These are phyloP conservation scores for Leccinum obscurum DNA, from an alignment of 768 basidiomycete genomes.

Conservation along the genomic window DNA sequence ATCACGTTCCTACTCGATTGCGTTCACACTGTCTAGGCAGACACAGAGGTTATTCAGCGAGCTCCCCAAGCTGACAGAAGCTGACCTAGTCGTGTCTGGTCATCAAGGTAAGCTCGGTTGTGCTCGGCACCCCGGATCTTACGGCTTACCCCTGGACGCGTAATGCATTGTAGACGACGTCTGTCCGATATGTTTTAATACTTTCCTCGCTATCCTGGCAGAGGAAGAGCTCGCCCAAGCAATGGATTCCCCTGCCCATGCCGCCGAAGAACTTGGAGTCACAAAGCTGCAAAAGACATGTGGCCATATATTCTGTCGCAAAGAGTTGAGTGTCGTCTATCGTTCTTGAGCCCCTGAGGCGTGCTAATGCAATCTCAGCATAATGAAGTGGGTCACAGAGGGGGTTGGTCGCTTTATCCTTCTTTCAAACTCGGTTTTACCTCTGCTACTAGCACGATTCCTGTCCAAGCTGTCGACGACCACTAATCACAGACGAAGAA, in stretches of 20 bases:
- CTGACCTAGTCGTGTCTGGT: constrained; percentile 46
- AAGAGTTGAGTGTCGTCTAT: constrained; percentile 57
- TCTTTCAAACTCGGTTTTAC: constrained; percentile 9
- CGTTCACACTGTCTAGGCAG: constrained; percentile 29
- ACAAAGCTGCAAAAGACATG: constrained; percentile 57
- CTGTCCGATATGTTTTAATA: constrained; percentile 76
- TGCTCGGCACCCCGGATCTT: neutral
- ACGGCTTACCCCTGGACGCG: neutral
- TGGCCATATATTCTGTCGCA: constrained; percentile 77
- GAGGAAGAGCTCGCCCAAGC: constrained; percentile 73
- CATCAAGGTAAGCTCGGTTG: constrained; percentile 41
- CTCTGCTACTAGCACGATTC: constrained; percentile 50
- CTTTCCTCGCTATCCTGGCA: constrained; percentile 65
- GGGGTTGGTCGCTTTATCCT: constrained; percentile 43
- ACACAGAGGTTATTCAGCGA: constrained; percentile 40
- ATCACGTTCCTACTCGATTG: neutral
- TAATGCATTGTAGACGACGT: constrained; percentile 49
- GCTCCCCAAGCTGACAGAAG: constrained; percentile 53
- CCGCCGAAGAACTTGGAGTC: constrained; percentile 68
- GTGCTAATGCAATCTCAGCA: constrained; percentile 42
- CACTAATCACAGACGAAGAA: constrained; percentile 35
- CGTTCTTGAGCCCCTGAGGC: constrained; percentile 4
- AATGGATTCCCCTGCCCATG: constrained; percentile 79
- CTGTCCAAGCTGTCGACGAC: constrained; percentile 64
- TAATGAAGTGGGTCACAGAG: constrained; percentile 60